These are phyloP conservation scores for Chenopodium formosanum DNA, from an alignment of 148 eudicot genomes.

Conservation along the genomic window DNA sequence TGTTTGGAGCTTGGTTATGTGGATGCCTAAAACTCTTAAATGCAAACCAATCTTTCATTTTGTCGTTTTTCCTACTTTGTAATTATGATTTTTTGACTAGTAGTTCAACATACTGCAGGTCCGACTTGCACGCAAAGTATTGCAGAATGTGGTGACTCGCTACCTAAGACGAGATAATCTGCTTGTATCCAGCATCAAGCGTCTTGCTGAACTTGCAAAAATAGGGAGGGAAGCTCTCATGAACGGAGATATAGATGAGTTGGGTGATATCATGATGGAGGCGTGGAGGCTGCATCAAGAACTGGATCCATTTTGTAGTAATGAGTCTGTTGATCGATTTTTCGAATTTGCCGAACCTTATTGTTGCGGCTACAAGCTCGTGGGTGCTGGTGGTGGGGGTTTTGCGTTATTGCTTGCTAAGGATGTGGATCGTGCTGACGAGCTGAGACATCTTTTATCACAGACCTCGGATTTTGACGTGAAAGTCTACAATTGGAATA, in stretches of 20 bases:
- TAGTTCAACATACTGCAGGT: conserved; percentile 41
- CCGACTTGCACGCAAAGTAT: conserved; percentile 88
- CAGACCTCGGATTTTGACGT: conserved; percentile 57
- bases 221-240: conserved; percentile 86
- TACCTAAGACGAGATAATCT: conserved; percentile 82
- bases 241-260: conserved; percentile 72
- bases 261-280: conserved; percentile 81
- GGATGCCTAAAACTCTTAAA: too few species aligned
- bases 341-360: conserved; percentile 65
- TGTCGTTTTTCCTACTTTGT: not conserved
- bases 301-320: conserved; percentile 92
- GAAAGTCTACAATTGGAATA: conserved; percentile 70
- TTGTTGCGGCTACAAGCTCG: conserved; percentile 92
- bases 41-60: not conserved
- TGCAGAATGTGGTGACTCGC: conserved; percentile 88
- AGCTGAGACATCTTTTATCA: conserved; percentile 46
- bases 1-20: too few species aligned
- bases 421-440: conserved; percentile 51
- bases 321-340: conserved; percentile 70
- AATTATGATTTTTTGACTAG: not conserved
- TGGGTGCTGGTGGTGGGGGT: conserved; percentile 99
- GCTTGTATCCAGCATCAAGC: conserved; percentile 90
- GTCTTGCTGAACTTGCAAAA: conserved; percentile 87
- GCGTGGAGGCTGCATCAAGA: conserved; percentile 98
- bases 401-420: conserved; percentile 88